These are phyloP conservation scores for Eleusine indica DNA, from an alignment of 176 grass and related monocot genomes.

Conservation along the genomic window DNA sequence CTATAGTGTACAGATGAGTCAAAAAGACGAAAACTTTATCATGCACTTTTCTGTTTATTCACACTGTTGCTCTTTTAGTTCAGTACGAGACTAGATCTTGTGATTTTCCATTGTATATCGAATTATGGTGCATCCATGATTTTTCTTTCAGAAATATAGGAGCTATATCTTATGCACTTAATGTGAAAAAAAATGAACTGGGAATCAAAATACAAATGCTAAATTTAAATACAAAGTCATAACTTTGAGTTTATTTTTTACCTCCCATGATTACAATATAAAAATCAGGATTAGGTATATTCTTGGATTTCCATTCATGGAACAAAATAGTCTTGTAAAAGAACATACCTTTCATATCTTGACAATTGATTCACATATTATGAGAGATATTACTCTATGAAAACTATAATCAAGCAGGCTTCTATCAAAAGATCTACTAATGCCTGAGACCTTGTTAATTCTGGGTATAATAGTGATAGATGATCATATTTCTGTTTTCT, in stretches of 20 bases:
- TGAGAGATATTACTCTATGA: neutral
- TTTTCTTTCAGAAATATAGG: neutral
- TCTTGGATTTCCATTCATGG: neutral
- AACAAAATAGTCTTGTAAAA: neutral
- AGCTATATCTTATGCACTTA: neutral
- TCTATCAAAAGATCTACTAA: neutral
- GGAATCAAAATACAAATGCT: neutral
- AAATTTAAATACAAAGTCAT: neutral
- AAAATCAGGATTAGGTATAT: neutral
- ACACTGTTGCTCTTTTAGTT: neutral
- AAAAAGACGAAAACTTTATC: neutral
- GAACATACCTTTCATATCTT: neutral
- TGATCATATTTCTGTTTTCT: slow-evolving; percentile 13
- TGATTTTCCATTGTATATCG: neutral
- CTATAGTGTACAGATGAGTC: neutral
- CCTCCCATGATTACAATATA: neutral
- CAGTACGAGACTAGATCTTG: neutral
- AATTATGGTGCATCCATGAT: neutral
- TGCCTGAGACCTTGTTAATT: neutral
- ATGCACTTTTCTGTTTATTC: neutral
- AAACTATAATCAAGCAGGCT: neutral
- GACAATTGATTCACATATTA: neutral
- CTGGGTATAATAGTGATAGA: neutral
- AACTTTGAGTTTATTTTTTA: no score
- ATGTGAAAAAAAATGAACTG: neutral